Percentiles rank a stretch among this genome's conserved stretches.
Evolutionary conservation across 2,329 filamentous ascomycete genomes (phyloP).

Genomic region (Raffaelea ambrosiae): DNA sequence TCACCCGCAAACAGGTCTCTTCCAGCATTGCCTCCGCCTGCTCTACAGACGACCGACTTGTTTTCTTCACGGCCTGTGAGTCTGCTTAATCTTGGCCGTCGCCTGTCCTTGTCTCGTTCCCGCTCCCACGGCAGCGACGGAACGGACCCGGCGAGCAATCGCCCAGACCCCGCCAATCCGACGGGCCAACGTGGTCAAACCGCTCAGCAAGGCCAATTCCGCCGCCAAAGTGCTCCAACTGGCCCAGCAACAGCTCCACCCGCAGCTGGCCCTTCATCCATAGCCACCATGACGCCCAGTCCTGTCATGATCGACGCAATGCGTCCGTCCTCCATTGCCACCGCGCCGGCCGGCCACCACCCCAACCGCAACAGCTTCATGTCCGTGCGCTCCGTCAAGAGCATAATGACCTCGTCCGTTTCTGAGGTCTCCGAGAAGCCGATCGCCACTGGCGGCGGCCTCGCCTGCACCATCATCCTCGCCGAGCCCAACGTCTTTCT

Average conservation of each 20-base stretch:
- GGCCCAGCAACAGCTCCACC: too few species aligned
- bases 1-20: neutral
- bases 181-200: neutral
- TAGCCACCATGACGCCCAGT: slow-evolving; percentile 2
- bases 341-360: slow-evolving; percentile 10
- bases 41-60: too few species aligned
- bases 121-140: neutral
- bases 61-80: slow-evolving; percentile 14
- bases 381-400: slow-evolving; percentile 42
- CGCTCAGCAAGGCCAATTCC: neutral
- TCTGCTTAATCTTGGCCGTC: slow-evolving; percentile 17
- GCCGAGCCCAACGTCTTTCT: slow-evolving; percentile 76
- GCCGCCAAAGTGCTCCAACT: too few species aligned
- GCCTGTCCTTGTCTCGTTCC: slow-evolving; percentile 10
- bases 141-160: neutral
- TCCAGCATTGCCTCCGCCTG: neutral
- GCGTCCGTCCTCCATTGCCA: slow-evolving; percentile 16
- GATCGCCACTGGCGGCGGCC: slow-evolving; percentile 67
- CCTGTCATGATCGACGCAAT: slow-evolving; percentile 22
- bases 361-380: slow-evolving; percentile 40
- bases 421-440: slow-evolving; percentile 55
- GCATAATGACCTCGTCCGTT: slow-evolving; percentile 39
- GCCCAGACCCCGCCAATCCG: too few species aligned
- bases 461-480: slow-evolving; percentile 64
- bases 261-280: neutral